These are phyloP conservation scores for Phialemoniopsis sp. DNA, from an alignment of 2,329 filamentous ascomycete species.

Conservation along the genomic window DNA sequence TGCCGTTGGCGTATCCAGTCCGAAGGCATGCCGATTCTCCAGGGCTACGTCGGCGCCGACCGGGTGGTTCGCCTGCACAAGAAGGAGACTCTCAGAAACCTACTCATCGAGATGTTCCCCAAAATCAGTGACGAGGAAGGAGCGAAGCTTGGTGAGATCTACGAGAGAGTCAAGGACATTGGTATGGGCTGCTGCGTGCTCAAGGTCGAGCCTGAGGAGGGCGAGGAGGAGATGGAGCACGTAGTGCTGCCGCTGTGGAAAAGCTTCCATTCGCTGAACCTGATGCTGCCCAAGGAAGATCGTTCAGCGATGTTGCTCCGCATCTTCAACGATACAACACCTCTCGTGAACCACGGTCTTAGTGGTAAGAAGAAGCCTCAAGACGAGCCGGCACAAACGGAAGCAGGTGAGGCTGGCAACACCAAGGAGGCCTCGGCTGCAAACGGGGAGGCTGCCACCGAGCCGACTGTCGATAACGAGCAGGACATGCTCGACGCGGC, in stretches of 20 bases:
- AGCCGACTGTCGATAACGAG: constrained; percentile 4
- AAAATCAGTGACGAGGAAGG: constrained; percentile 73
- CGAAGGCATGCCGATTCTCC: constrained; percentile 86
- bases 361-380: constrained; percentile 5
- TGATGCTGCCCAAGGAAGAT: constrained; percentile 98
- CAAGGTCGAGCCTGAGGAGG: constrained; percentile 70
- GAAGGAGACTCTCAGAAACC: constrained; percentile 73
- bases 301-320: constrained; percentile 86
- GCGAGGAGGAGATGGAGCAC: constrained; percentile 58
- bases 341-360: constrained; percentile 67
- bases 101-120: constrained; percentile 96
- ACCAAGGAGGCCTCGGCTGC: constrained; percentile 8
- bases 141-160: constrained; percentile 80
- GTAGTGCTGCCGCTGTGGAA: constrained; percentile 94
- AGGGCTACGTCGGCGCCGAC: constrained; percentile 80
- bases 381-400: constrained; percentile 5
- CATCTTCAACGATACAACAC: constrained; percentile 84
- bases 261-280: constrained; percentile 84
- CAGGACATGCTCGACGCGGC: constrained; percentile 7
- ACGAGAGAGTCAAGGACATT: constrained; percentile 73
- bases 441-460: constrained; percentile 2
- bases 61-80: constrained; percentile 72
- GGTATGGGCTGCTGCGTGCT: constrained; percentile 91
- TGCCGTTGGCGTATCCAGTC: constrained; percentile 95
- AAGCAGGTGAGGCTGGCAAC: constrained; percentile 3